phyloP scores from a whole-genome alignment of 1,139 yeast genomes.

The Blastobotrys buckinghamii region DNA sequence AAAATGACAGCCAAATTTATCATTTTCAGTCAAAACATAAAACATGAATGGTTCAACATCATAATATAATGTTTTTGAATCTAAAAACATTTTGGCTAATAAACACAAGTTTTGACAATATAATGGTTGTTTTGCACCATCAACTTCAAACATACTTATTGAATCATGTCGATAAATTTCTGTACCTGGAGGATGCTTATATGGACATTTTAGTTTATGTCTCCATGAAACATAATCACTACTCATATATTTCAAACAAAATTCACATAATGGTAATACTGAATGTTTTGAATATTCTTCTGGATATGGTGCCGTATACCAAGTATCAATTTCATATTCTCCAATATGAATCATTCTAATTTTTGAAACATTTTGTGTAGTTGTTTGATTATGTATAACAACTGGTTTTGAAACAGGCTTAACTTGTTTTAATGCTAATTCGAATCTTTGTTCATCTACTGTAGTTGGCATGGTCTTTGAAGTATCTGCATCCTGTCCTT shows the following conservation, averaged over 20 bases:
- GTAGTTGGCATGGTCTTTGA: constrained; percentile 54
- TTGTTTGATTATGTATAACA: constrained; percentile 7
- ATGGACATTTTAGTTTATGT: constrained; percentile 66
- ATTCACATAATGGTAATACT: constrained; percentile 72
- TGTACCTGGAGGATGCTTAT: constrained; percentile 78
- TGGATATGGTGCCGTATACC: constrained; percentile 95
- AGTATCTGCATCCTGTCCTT: constrained; percentile 56
- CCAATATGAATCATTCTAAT: constrained; percentile 60
- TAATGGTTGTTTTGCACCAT: constrained; percentile 74
- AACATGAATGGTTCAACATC: constrained; percentile 95
- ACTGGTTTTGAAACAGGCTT: constrained; percentile 32
- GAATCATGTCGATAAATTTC: constrained; percentile 73
- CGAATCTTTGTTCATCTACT: constrained; percentile 47
- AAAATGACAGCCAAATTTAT: constrained; percentile 58
- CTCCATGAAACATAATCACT: constrained; percentile 63
- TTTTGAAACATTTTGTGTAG: constrained; percentile 30
- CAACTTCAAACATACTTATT: constrained; percentile 79
- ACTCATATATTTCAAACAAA: constrained; percentile 75
- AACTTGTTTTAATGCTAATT: constrained; percentile 33
- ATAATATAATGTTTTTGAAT: constrained; percentile 85
- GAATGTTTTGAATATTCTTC: constrained; percentile 66
- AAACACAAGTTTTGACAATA: constrained; percentile 89
- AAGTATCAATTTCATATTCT: constrained; percentile 69
- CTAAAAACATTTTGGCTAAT: constrained; percentile 79
- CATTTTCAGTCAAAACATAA: constrained; percentile 73